Base-by-base conservation (phyloP, 2,329 filamentous ascomycete genomes). In the Tolypocladium sp. region DNA sequence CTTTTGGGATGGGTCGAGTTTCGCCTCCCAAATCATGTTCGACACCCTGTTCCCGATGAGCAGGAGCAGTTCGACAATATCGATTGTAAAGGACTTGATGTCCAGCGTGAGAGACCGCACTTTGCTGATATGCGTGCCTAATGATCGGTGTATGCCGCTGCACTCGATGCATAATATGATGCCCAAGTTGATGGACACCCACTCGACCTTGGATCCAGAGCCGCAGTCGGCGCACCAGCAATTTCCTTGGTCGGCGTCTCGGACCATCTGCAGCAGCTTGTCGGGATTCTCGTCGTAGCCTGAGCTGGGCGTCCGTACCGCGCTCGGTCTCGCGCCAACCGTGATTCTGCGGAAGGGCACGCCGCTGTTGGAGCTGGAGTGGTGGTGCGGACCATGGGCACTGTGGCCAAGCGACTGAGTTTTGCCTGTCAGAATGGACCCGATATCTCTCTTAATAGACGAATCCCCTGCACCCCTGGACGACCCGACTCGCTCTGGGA, bases 141-240 rank as follows among this genome's bases (percentile, higher is more conserved):
- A 82, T 1, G 93, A 97, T 49, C 94, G 87, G 74, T 99, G 94
- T 62, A 99, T 97, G 63, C 94, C 94, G 70, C 92, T 96, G 75
- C 94, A 99, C 73, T 99, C 93, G 70, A 97, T 97, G 76, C 94
- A 99, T 25, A 99, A 82, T 58, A 99, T 88, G 61, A 99, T 96
- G 53, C 91, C 94, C 5, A 99, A 81, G 68, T 99, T 99, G 75
- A 99, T 96, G 0, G 94, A 97, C 35, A 97, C 94, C 94, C 94
- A 99, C 73, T 99, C 94, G 27, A 96, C 92, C 76, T 97, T 97
- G 69, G 87, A 84, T 40, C 89, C 88, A 9, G 92, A 95, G 13
- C 91, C 90, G 70, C 94, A 99, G 72, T 99, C 94, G 20, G 94
- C 94, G 71, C 94, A 99, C 83, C 89, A 90, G 65, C 85, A 88